Evolutionary conservation across 805 yeast species (phyloP).

Genomic region (Scheffersomyces stipitis): DNA sequence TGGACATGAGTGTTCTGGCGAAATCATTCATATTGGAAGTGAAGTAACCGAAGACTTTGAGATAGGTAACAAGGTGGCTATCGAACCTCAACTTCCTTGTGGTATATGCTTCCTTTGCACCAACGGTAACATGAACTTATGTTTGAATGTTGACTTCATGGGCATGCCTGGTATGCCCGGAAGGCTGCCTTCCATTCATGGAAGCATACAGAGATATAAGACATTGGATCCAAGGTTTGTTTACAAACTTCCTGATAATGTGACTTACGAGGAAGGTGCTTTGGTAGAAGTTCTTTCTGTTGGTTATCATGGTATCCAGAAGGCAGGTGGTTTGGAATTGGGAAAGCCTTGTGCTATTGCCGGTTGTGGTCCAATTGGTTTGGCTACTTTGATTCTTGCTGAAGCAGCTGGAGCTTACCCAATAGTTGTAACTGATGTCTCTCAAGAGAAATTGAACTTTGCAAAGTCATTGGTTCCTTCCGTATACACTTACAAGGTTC

Average conservation of each 20-base stretch:
- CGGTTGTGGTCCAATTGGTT: constrained; percentile 65
- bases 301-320: constrained; percentile 51
- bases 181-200: constrained; percentile 23
- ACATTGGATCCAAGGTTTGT: constrained; percentile 31
- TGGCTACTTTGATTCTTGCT: constrained; percentile 47
- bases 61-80: constrained; percentile 48
- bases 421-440: constrained; percentile 49
- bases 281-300: constrained; percentile 56
- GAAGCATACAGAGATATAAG: constrained; percentile 39
- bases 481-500: constrained; percentile 44
- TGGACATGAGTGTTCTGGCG: constrained; percentile 50
- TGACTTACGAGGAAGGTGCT: constrained; percentile 55
- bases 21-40: constrained; percentile 49
- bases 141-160: constrained; percentile 13
- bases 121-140: constrained; percentile 20
- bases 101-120: constrained; percentile 23
- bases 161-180: constrained; percentile 22
- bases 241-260: constrained; percentile 37
- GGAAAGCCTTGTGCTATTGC: constrained; percentile 50
- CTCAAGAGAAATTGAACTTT: constrained; percentile 42
- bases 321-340: constrained; percentile 42
- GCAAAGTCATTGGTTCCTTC: constrained; percentile 49
- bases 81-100: constrained; percentile 59
- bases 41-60: constrained; percentile 42
- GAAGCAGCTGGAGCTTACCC: constrained; percentile 56